A percentile compares a stretch with the other conserved stretches of the same genome.
These are phyloP conservation scores for Phytopythium montanum DNA, from an alignment of 352 stramenopile species.

Conservation along the genomic window DNA sequence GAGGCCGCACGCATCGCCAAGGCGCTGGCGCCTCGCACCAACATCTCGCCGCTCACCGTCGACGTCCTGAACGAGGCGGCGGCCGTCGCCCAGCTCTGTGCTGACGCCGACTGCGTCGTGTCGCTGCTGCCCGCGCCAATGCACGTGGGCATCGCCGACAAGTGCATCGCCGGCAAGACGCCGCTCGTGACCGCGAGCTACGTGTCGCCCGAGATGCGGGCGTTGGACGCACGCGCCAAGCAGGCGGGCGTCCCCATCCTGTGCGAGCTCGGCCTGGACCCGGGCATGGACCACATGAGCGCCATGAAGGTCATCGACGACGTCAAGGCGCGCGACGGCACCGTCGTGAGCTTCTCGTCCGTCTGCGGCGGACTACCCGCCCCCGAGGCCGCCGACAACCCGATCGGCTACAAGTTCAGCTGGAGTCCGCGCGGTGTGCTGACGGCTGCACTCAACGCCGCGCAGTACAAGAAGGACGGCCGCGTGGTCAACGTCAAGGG, in stretches of 20 bases:
- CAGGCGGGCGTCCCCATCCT: conserved; percentile 89
- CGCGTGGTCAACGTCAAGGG: conserved; percentile 82
- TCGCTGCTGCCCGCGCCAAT: conserved; percentile 93
- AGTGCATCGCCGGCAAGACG: conserved; percentile 84
- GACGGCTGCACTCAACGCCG: conserved; percentile 90
- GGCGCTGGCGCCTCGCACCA: conserved; percentile 55
- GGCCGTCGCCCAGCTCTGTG: conserved; percentile 54
- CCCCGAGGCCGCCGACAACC: conserved; percentile 93
- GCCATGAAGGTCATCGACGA: conserved; percentile 97
- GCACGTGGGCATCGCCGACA: conserved; percentile 87
- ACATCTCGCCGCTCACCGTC: conserved; percentile 71
- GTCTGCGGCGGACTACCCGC: conserved; percentile 94
- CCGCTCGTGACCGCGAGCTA: conserved; percentile 96
- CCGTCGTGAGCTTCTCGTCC: conserved; percentile 91
- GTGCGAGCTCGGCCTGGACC: conserved; percentile 95
- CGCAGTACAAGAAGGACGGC: conserved; percentile 85
- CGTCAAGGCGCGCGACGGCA: conserved; percentile 87
- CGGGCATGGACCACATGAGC: conserved; percentile 96
- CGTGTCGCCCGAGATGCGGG: conserved; percentile 92
- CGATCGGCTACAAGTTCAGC: conserved; percentile 97
- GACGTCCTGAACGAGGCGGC: conserved; percentile 62
- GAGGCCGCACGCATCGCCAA: no score
- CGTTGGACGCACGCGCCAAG: conserved; percentile 69
- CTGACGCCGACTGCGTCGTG: conserved; percentile 91
- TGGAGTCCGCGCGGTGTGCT: conserved; percentile 95